Evolutionary conservation across 2,329 filamentous ascomycete species (phyloP), one percentile per base, ranked within the genome.

Genomic region (Cordyceps cicadae): DNA sequence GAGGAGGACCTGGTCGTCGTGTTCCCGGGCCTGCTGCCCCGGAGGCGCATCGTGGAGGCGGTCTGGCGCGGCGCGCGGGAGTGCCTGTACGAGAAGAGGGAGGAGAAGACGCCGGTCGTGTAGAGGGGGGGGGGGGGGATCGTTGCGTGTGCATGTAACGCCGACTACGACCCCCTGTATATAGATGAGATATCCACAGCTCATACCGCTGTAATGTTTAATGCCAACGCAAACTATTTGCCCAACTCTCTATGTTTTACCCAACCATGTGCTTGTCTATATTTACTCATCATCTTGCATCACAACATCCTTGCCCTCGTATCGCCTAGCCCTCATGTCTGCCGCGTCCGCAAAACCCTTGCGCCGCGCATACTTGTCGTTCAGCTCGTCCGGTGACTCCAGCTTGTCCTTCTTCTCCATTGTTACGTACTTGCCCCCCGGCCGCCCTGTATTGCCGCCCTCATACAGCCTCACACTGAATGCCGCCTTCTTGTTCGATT

Each of bases 1-100:
- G 93, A 97, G 74, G 83, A 87, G 59, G 87, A 94, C 65, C 83
- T 96, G 5, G 89, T 97, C 0, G 93, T 99, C n/a, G 92, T 97
- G 3, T 99, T 99, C 71, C 93, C 93, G 3, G 82, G 82, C 61
- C 74, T 96, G 65, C 71, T 97, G 63, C 94, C 94, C 0, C 76
- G 85, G 62, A 78, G 89, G 60, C 80, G 78, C 54, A 87, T 96
- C 60, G 79, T 97, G 32, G 92, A 97, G 76, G 82, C 85, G 66
- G 93, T 97, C 2, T 97, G 94, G 94, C 86, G 91, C 67, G 93
- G 92, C 0, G 85, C 88, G 3, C 83, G 90, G 66, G 86, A 83
- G 61, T 96, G 92, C 74, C 77, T 99, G 63, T 95, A 92, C 72
- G 91, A 75, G 63, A 65, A 66, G 46, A 68, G 68, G 63, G 67